These are phyloP conservation scores for Debaryomycetaceae sp. DNA, from an alignment of 1,139 yeast species.

Conservation along the genomic window DNA sequence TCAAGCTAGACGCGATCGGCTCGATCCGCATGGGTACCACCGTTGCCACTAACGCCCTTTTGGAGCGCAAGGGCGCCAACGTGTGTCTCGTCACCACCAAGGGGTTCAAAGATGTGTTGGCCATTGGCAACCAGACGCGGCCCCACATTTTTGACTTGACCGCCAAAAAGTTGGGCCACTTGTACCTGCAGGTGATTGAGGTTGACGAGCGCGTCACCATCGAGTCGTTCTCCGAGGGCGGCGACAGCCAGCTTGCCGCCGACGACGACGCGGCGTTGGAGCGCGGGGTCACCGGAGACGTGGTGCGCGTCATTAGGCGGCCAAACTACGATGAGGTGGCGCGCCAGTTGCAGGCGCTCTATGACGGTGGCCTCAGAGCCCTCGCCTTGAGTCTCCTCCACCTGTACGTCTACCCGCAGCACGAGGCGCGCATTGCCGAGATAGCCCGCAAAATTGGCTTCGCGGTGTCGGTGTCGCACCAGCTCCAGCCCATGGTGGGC, in stretches of 20 bases:
- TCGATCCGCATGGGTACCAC: slow-evolving; percentile 38
- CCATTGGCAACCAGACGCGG: slow-evolving; percentile 39
- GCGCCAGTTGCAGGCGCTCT: slow-evolving; percentile 21
- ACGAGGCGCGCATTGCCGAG: slow-evolving; percentile 32
- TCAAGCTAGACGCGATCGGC: slow-evolving; percentile 25
- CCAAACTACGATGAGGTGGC: slow-evolving; percentile 28
- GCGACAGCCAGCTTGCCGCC: slow-evolving; percentile 25
- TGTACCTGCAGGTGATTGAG: slow-evolving; percentile 33
- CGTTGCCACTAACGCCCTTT: slow-evolving; percentile 37
- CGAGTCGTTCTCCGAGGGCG: slow-evolving; percentile 38
- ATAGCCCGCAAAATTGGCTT: slow-evolving; percentile 36
- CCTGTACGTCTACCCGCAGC: slow-evolving; percentile 38
- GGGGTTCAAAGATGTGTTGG: slow-evolving; percentile 46
- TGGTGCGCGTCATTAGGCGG: slow-evolving; percentile 24
- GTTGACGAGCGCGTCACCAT: slow-evolving; percentile 41
- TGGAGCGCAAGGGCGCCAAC: slow-evolving; percentile 49
- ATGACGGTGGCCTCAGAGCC: slow-evolving; percentile 25
- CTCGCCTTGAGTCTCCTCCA: slow-evolving; percentile 39
- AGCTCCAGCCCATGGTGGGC: slow-evolving; percentile 43
- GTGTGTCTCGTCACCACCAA: slow-evolving; percentile 49
- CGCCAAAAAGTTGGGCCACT: slow-evolving; percentile 32
- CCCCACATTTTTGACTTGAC: slow-evolving; percentile 37
- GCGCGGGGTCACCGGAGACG: slow-evolving; percentile 35
- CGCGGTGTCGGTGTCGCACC: slow-evolving; percentile 35
- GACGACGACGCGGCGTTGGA: slow-evolving; percentile 21